These are phyloP conservation scores for Ophiostoma sp. DNA, from an alignment of 2,329 filamentous ascomycete genomes.

Conservation along the genomic window DNA sequence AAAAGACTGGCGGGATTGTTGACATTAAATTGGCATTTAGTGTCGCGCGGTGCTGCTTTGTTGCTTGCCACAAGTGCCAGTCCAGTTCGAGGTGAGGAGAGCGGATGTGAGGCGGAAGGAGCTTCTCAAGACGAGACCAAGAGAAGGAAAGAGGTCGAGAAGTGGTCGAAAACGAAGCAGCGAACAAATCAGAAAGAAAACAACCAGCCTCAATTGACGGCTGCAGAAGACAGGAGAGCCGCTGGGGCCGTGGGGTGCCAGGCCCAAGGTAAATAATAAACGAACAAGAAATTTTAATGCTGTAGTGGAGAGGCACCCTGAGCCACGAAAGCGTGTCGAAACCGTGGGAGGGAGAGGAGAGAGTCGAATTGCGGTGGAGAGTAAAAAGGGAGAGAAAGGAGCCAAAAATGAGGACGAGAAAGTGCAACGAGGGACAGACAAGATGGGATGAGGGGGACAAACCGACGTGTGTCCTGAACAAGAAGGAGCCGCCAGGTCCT, in stretches of 20 bases:
- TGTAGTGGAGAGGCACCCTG: not conserved
- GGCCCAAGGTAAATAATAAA: slow-evolving; percentile 1
- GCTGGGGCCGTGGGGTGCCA: not conserved
- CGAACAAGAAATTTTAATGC: not conserved
- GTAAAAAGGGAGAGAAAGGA: not conserved
- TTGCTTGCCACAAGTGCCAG: slow-evolving; percentile 8
- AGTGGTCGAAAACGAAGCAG: not conserved
- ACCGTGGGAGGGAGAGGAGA: not conserved
- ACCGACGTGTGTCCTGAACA: slow-evolving; percentile 10
- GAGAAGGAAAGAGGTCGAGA: not conserved
- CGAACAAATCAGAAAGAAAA: slow-evolving; percentile 4
- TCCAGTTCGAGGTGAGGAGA: slow-evolving; percentile 7
- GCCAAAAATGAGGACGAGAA: slow-evolving; percentile 8
- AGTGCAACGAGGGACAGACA: slow-evolving; percentile 15
- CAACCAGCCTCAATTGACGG: not conserved
- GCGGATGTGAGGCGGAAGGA: not conserved
- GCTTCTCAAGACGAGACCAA: not conserved
- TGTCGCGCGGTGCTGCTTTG: not conserved
- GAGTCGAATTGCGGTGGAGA: not conserved
- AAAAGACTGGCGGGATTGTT: slow-evolving; percentile 19
- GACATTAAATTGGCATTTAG: slow-evolving; percentile 18
- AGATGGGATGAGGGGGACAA: slow-evolving; percentile 18
- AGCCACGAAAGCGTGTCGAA: not conserved
- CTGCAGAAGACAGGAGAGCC: slow-evolving; percentile 11
- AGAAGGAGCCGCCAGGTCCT: slow-evolving; percentile 16